Percentiles rank a stretch among this genome's conserved stretches.
Evolutionary conservation across 192 early-diverging fungal species (phyloP).

Genomic region (Umbelopsis ramanniana): DNA sequence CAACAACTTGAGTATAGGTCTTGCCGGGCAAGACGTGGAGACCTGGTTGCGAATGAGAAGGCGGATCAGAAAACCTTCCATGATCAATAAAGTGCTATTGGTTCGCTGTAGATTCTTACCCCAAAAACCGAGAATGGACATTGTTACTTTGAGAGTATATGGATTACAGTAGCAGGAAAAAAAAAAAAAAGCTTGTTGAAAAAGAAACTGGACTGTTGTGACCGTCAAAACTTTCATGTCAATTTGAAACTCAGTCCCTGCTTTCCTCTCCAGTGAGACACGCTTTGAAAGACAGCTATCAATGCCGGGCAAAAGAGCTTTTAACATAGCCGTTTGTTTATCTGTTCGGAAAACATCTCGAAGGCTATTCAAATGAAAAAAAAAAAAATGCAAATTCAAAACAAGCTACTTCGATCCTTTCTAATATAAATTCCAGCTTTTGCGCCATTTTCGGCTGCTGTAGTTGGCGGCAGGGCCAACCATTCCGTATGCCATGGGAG

Average conservation of each 20-base stretch:
- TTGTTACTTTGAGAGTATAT: slow-evolving; percentile 3
- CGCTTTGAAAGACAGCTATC: no score
- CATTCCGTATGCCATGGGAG: slow-evolving; percentile 85
- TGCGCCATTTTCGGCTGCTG: slow-evolving; percentile 70
- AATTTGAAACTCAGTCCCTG: no score
- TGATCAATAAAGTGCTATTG: not conserved
- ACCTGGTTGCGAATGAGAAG: slow-evolving; percentile 38
- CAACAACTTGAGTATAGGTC: slow-evolving; percentile 74
- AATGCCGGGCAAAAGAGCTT: no score
- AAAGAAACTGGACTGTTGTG: slow-evolving; percentile 10
- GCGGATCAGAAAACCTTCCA: not conserved
- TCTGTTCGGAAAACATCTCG: not conserved
- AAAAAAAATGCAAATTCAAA: not conserved
- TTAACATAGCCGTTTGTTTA: no score
- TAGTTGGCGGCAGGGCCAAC: slow-evolving; percentile 63
- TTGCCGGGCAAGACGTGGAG: slow-evolving; percentile 69
- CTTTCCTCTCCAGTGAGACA: no score
- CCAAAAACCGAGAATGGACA: slow-evolving; percentile 40
- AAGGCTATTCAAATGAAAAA: not conserved
- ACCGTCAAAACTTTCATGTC: not conserved
- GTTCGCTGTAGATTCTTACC: slow-evolving; percentile 18
- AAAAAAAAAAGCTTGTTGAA: slow-evolving; percentile 1
- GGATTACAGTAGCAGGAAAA: not conserved
- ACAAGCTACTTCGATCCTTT: not conserved
- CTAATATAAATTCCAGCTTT: slow-evolving; percentile 75